Percentiles rank a stretch among this genome's conserved stretches.
phyloP scores from a whole-genome alignment of 2,329 filamentous ascomycete genomes.

The Intubia oerlemansii region DNA sequence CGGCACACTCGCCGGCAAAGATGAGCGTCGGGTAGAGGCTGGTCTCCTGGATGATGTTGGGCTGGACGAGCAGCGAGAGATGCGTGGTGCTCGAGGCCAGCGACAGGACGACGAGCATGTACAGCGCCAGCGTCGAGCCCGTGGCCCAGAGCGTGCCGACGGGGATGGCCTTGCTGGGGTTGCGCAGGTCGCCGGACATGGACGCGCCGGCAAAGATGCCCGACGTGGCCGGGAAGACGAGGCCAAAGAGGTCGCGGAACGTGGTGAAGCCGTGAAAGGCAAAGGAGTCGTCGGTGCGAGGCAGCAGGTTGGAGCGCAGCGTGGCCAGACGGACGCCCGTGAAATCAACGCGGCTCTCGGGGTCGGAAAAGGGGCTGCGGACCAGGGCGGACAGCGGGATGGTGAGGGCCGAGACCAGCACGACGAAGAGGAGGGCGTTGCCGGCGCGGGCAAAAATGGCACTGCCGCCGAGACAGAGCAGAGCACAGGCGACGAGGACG shows the following conservation, averaged over 20 bases:
- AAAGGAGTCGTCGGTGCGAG: constrained; percentile 37
- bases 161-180: constrained; percentile 68
- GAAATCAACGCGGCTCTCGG: constrained; percentile 44
- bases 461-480: constrained; percentile 59
- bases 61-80: constrained; percentile 48
- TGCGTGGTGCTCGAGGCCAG: constrained; percentile 60
- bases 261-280: constrained; percentile 41
- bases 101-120: constrained; percentile 55
- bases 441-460: constrained; percentile 63
- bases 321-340: constrained; percentile 57
- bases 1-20: constrained; percentile 63
- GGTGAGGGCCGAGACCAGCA: constrained; percentile 55
- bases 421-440: constrained; percentile 49
- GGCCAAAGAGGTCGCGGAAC: constrained; percentile 68
- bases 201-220: constrained; percentile 53
- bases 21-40: constrained; percentile 56
- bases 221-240: constrained; percentile 56
- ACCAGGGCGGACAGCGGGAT: constrained; percentile 62
- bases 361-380: constrained; percentile 43
- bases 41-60: constrained; percentile 64
- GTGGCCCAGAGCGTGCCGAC: constrained; percentile 66
- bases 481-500: constrained; percentile 49
- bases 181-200: constrained; percentile 72
- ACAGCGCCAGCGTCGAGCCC: constrained; percentile 52
- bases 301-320: constrained; percentile 51